Evolutionary conservation across 495 filamentous ascomycete genomes (phyloP), one percentile per base, ranked within the genome.

Genomic region (Penicillium desertorum): DNA sequence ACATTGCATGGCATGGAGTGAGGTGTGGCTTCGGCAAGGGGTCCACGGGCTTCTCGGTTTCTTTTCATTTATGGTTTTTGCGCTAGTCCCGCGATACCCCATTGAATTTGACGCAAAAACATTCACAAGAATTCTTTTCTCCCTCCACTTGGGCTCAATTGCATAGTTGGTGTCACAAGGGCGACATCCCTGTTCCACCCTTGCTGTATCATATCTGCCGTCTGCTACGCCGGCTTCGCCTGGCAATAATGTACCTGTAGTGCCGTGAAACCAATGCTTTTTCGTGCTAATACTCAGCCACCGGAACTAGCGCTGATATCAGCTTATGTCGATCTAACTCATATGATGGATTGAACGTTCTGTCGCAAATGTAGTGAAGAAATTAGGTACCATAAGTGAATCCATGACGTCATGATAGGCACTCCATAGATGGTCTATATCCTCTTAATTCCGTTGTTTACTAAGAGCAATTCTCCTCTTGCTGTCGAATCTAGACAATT

Each of bases 11-110:
- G 53, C 43, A 55, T 55, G 53, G 53, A 47, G 53, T 47, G 53
- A 36, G 36, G 51, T 47, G 23, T 47, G 7, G 16, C 10, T 25
- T 29, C 22, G 20, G 53, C 32, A 55, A 55, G 43, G 52, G 53
- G 32, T 36, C n/a, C n/a, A 39, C 36, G 36, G 36, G n/a, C 36
- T 17, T 3, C 42, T 39, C 45, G 45, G 42, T 34, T 45, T 52
- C 4, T 20, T 60, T 42, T 45, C 42, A 27, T 48, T 55, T 45
- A 41, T 51, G 37, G 50, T 51, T 48, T 45, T 45, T 45, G 34
- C 16, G 30, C 43, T 36, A 44, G 27, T 48, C 52, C 37, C 30
- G 49, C 57, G 62, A 64, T 64, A 64, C 64, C 62, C 64, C 51
- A 45, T 50, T 43, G 22, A 23, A 43, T 54, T 44, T 54, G 41